Evolutionary conservation across 2,329 filamentous ascomycete species (phyloP).

Genomic region (Fonsecaea multimorphosa): DNA sequence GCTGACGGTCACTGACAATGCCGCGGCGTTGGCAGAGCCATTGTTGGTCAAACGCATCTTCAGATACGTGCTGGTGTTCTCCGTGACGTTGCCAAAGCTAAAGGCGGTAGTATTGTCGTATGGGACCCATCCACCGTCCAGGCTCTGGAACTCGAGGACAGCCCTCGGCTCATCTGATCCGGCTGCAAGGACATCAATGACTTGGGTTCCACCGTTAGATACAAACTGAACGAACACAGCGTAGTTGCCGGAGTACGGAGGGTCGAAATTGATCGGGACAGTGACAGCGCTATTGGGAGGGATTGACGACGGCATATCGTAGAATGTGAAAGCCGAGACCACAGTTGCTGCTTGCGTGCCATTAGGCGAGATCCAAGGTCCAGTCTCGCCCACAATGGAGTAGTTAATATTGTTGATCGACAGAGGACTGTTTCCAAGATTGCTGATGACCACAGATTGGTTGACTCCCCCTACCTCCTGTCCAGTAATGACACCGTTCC

Average conservation of each 20-base stretch:
- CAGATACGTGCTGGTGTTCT: conserved; percentile 57
- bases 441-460: conserved; percentile 46
- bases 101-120: conserved; percentile 56
- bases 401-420: conserved; percentile 42
- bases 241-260: conserved; percentile 55
- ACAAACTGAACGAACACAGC: conserved; percentile 56
- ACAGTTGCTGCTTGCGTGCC: conserved; percentile 23
- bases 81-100: conserved; percentile 62
- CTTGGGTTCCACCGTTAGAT: conserved; percentile 59
- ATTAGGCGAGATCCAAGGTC: conserved; percentile 34
- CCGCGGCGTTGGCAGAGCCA: conserved; percentile 55
- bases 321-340: conserved; percentile 35
- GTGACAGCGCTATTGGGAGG: conserved; percentile 36
- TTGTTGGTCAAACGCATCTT: conserved; percentile 63
- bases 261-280: conserved; percentile 44
- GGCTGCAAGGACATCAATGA: conserved; percentile 57
- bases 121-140: conserved; percentile 60
- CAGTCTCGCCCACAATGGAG: conserved; percentile 29
- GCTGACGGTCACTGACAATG: conserved; percentile 64
- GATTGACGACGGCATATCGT: conserved; percentile 33
- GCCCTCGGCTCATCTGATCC: conserved; percentile 59
- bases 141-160: conserved; percentile 61
- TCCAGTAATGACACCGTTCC: conserved; percentile 50
- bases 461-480: conserved; percentile 42
- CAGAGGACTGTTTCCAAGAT: conserved; percentile 47